These are phyloP conservation scores for Byssothecium circinans DNA, from an alignment of 2,329 filamentous ascomycete species.

Conservation along the genomic window DNA sequence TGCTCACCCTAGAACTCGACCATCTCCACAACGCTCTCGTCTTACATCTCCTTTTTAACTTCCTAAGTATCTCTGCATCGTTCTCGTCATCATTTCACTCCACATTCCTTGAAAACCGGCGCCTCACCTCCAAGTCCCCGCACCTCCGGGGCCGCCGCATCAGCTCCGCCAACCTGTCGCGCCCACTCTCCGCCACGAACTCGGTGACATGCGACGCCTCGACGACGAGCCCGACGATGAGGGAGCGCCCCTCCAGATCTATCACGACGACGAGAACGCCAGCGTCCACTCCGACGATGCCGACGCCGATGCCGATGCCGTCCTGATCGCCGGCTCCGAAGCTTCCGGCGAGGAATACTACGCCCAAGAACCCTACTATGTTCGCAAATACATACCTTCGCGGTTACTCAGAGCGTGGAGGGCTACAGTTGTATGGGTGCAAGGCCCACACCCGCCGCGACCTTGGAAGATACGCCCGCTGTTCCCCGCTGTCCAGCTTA, in stretches of 20 bases:
- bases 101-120: too few species aligned
- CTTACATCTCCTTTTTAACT: too few species aligned
- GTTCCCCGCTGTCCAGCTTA: constrained; percentile 67
- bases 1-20: too few species aligned
- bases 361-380: constrained; percentile 21
- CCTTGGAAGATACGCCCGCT: constrained; percentile 55
- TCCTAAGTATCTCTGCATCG: too few species aligned
- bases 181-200: constrained; percentile 38
- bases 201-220: constrained; percentile 25
- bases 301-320: constrained; percentile 20
- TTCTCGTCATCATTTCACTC: too few species aligned
- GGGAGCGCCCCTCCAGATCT: constrained; percentile 31
- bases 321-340: constrained; percentile 33
- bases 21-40: too few species aligned
- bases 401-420: constrained; percentile 52
- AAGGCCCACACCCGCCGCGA: constrained; percentile 52
- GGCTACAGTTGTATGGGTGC: constrained; percentile 48
- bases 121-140: too few species aligned
- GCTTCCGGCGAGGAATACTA: constrained; percentile 34
- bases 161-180: constrained; percentile 25
- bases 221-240: constrained; percentile 21
- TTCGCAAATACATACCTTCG: constrained; percentile 52
- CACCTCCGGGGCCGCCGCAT: too few species aligned
- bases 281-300: constrained; percentile 29
- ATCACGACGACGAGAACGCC: constrained; percentile 36